Base-by-base conservation (phyloP, 176 grass and related monocot genomes). In the Calamus simplicifolius region DNA sequence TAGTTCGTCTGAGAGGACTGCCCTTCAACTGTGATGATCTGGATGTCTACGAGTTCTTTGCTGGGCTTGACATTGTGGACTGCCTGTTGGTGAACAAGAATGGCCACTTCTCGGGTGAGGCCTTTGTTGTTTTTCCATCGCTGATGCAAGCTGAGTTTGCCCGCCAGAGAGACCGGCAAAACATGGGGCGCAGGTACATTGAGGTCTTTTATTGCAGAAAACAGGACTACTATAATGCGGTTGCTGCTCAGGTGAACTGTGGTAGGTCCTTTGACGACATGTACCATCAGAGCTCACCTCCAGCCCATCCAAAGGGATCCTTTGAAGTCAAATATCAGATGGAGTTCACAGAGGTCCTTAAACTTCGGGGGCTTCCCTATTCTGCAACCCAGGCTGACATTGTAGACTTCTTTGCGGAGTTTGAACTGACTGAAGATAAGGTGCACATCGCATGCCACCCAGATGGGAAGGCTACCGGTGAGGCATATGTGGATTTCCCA, bases 121-220 rank as follows among this genome's bases (percentile, higher is more conserved):
- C 72, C 3, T 90, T 79, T 87, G 92, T 96, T 1, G 83, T 96
- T 2, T 90, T 96, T 29, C 71, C 80, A 1, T 72, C 80, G 4
- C 52, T 62, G 28, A 83, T 89, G 82, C 82, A 89, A 62, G 69
- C 71, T 67, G 29, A 68, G 54, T 79, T 96, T 64, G 92, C 92
- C 0, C 86, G 90, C 57, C 86, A 90, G 52, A 75, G 80, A 28
- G 82, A 96, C 58, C 65, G 78, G 64, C 92, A 90, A 68, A 87
- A 81, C 80, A 96, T 96, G 83, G 92, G 92, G 2, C 81, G 84
- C 62, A 77, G 92, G 26, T 96, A 96, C 5, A 75, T 96, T 19
- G 86, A 96, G 81, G 86, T 96, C 25, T 96, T 96, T 53, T 71
- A 68, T 48, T 96, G 92, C 78, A 96, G 88, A 75, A 96, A 96